Conservation (phyloP, 1,139 yeast genomes). For the Suhomyces choctaworum region DNA sequence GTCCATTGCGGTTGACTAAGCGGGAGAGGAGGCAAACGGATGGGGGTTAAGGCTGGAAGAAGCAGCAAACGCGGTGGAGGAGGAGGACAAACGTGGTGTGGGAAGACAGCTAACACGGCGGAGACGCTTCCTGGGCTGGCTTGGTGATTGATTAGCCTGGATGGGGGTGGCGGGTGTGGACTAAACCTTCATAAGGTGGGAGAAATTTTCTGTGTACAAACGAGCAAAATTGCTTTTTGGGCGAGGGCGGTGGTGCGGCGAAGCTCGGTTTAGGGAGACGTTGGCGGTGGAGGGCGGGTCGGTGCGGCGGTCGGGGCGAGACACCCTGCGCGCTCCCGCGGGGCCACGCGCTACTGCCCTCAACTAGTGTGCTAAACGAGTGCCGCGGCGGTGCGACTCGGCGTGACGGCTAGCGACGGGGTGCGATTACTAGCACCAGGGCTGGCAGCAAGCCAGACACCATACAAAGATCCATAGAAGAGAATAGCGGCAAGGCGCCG, state of each 20-base stretch:
- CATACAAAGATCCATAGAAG: no score
- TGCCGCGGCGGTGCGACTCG: no score
- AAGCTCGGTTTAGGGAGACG: not conserved
- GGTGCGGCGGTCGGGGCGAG: not conserved
- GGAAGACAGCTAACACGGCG: no score
- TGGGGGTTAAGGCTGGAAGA: not conserved
- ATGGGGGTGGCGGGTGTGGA: not conserved
- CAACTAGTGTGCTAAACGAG: no score
- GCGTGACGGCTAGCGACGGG: no score
- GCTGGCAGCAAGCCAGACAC: no score
- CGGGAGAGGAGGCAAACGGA: not conserved
- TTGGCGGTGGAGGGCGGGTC: not conserved
- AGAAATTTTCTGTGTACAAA: slow-evolving; percentile 12
- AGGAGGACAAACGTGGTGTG: not conserved
- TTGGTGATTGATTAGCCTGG: not conserved
- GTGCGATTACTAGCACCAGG: no score
- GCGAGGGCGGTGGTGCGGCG: not conserved
- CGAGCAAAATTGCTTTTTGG: slow-evolving; percentile 6
- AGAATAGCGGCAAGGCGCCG: no score
- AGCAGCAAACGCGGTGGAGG: not conserved
- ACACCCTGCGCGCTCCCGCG: no score
- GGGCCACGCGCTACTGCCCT: no score
- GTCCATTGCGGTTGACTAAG: slow-evolving; percentile 45
- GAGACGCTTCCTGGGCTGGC: not conserved
- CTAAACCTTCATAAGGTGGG: slow-evolving; percentile 3